A percentile compares a stretch with the other conserved stretches of the same genome.
phyloP scores from a whole-genome alignment of 2,329 filamentous ascomycete genomes.

The Ceratocystis lukuohia region DNA sequence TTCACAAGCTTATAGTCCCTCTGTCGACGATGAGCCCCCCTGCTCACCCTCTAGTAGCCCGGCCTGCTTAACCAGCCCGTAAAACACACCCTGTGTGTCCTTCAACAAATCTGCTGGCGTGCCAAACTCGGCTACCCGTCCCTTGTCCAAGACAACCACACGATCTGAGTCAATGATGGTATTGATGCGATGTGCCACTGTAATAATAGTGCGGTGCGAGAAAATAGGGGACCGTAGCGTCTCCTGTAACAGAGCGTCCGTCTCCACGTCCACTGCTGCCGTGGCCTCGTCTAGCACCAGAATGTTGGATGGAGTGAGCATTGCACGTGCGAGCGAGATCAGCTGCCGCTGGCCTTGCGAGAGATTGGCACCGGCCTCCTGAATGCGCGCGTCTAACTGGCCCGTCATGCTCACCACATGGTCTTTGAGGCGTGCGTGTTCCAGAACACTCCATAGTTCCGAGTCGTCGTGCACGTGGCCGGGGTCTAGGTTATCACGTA shows the following conservation, averaged over 20 bases:
- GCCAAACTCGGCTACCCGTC: slow-evolving; percentile 84
- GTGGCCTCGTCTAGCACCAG: slow-evolving; percentile 95
- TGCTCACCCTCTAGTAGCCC: slow-evolving; percentile 45
- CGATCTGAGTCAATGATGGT: slow-evolving; percentile 83
- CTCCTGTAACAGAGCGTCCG: slow-evolving; percentile 51
- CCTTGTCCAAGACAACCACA: slow-evolving; percentile 85
- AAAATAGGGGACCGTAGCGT: slow-evolving; percentile 57
- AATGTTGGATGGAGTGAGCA: slow-evolving; percentile 93
- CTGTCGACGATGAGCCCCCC: background rate
- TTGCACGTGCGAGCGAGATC: slow-evolving; percentile 79
- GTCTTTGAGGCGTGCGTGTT: slow-evolving; percentile 87
- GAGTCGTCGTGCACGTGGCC: slow-evolving; percentile 92
- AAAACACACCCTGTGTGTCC: slow-evolving; percentile 64
- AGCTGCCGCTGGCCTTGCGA: slow-evolving; percentile 92
- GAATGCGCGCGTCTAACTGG: slow-evolving; percentile 74
- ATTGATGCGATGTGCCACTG: slow-evolving; percentile 95
- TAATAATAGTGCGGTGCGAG: slow-evolving; percentile 89
- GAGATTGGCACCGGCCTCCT: slow-evolving; percentile 93
- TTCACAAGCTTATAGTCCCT: background rate
- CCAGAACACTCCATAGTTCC: slow-evolving; percentile 89
- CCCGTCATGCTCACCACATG: slow-evolving; percentile 78
- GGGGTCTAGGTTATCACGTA: slow-evolving; percentile 91
- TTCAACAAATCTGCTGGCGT: slow-evolving; percentile 66
- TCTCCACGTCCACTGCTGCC: slow-evolving; percentile 57
- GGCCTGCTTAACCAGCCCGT: slow-evolving; percentile 81